These are phyloP conservation scores for Penicillium vulpinum DNA, from an alignment of 2,329 filamentous ascomycete species.

Conservation along the genomic window DNA sequence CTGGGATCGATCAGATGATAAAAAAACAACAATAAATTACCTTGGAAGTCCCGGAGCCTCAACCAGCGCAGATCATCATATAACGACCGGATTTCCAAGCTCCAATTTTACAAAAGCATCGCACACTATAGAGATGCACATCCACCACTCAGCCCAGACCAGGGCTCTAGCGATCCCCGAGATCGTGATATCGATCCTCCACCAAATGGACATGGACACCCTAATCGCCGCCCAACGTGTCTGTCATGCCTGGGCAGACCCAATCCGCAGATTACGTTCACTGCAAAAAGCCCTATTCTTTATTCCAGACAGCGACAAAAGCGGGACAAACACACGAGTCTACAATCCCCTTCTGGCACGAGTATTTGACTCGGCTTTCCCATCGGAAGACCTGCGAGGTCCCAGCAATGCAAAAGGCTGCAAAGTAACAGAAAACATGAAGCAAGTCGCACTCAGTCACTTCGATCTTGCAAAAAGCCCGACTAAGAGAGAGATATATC, in stretches of 20 bases:
- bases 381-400: neutral
- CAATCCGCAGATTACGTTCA: neutral
- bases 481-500: neutral
- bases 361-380: neutral
- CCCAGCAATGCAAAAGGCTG: neutral
- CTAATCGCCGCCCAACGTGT: neutral
- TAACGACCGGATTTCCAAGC: neutral
- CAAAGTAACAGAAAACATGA: neutral
- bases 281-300: neutral
- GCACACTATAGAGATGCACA: neutral
- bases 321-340: neutral
- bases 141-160: neutral
- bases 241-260: neutral
- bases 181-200: neutral
- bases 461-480: neutral
- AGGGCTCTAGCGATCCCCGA: slow-evolving; percentile 1
- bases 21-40: neutral
- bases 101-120: neutral
- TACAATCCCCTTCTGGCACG: neutral
- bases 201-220: slow-evolving; percentile 6
- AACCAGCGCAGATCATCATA: neutral
- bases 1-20: neutral
- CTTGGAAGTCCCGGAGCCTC: neutral
- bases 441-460: slow-evolving; percentile 1
- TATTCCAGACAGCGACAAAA: neutral